Evolutionary conservation across 805 yeast genomes (phyloP).

Genomic region (Candida sakaeoensis): DNA sequence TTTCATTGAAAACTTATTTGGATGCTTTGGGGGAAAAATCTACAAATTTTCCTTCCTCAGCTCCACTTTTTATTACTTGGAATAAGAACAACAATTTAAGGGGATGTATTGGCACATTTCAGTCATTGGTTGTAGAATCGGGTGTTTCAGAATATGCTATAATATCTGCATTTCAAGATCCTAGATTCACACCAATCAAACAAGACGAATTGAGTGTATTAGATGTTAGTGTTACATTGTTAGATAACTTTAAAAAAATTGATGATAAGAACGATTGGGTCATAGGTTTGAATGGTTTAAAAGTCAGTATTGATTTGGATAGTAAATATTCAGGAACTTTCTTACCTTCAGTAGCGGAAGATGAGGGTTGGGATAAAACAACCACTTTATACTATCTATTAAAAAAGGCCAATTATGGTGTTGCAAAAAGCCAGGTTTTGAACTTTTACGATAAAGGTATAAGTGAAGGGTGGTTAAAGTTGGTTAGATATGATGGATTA

Average conservation of each 20-base stretch:
- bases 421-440: constrained; percentile 14
- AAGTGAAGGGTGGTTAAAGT: constrained; percentile 28
- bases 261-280: constrained; percentile 66
- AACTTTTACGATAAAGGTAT: constrained; percentile 28
- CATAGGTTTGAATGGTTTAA: constrained; percentile 79
- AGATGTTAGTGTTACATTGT: constrained; percentile 60
- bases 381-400: constrained; percentile 72
- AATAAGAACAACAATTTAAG: constrained; percentile 53
- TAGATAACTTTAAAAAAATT: constrained; percentile 54
- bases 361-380: constrained; percentile 75
- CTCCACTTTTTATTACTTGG: constrained; percentile 90
- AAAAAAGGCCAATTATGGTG: constrained; percentile 59
- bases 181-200: constrained; percentile 67
- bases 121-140: constrained; percentile 43
- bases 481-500: constrained; percentile 35
- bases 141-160: constrained; percentile 66
- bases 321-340: constrained; percentile 67
- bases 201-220: constrained; percentile 48
- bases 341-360: constrained; percentile 84
- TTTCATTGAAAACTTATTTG: constrained; percentile 15
- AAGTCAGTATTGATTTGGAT: constrained; percentile 45
- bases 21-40: constrained; percentile 11
- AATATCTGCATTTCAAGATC: constrained; percentile 66
- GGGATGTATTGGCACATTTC: constrained; percentile 94
- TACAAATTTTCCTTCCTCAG: constrained; percentile 22